Base-by-base conservation (phyloP, 305 asterid genomes). In the Fraxinus platypoda region DNA sequence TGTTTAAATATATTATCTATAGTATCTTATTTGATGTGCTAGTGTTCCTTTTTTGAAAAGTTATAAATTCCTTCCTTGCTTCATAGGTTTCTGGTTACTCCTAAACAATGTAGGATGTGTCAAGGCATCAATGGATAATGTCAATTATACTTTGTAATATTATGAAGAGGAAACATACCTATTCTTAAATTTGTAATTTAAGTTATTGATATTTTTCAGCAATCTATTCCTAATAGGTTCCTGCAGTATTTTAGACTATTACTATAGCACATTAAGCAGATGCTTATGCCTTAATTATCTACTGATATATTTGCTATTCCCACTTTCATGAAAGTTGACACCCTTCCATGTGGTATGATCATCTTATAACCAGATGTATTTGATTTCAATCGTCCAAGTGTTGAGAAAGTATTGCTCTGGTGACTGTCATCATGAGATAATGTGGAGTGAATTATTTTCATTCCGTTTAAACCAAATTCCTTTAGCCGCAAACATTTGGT, bases 221-320 rank as follows among this genome's bases (percentile, higher is more conserved):
- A 52, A 30, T 64, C 33, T 79, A 31, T 82, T 73, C 28, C 49
- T 74, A 78, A 46, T 37, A 75, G 66, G 84, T 64, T 76, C 26
- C 23, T n/a, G 6, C 33, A 76, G 62, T 28, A 25, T 33, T 74
- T 74, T 59, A 80, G 86, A 28, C 31, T 28, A 28, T 28, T 78
- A 21, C 71, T 5, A 38, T 62, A 74, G 78, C 84, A 79, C 81
- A 79, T 82, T 37, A 71, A 66, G 75, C 68, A 72, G 78, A 77
- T 76, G 37, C 75, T 80, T 57, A 38, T 72, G 76, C 82, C 83
- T 54, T 76, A n/a, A 8, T 19, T 17, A 5, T 52, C n/a, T 70
- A 78, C 34, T 77, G 49, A 21, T 68, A 62, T 78, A 35, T 79
- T 73, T 15, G 23, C 37, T 25, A 41, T 76, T 70, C 33, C 78